phyloP scores from a whole-genome alignment of 306 rosid genomes.

The Cicer judaicum region DNA sequence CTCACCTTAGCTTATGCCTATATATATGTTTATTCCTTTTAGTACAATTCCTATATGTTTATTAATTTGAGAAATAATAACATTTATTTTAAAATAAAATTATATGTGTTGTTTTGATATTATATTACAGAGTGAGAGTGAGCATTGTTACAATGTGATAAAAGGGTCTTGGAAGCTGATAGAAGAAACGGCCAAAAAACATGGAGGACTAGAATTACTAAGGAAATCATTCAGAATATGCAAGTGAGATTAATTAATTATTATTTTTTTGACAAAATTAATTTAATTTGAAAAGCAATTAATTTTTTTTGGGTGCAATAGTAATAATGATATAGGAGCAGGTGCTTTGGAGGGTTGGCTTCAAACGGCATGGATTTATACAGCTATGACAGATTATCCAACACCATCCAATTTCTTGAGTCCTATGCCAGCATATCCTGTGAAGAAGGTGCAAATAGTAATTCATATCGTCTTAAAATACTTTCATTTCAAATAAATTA shows the following conservation, averaged over 20 bases:
- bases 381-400: slow-evolving; percentile 93
- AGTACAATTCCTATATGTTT: no score
- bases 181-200: slow-evolving; percentile 40
- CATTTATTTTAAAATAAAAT: no score
- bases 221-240: slow-evolving; percentile 70
- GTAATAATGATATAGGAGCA: slow-evolving; percentile 34
- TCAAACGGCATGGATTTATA: slow-evolving; percentile 43
- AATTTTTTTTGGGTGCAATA: slow-evolving; percentile 12
- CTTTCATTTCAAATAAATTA: background rate
- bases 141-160: slow-evolving; percentile 76
- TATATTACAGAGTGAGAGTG: slow-evolving; percentile 67
- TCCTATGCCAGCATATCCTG: slow-evolving; percentile 85
- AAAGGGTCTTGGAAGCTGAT: slow-evolving; percentile 71
- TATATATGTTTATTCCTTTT: no score
- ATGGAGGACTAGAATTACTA: slow-evolving; percentile 54
- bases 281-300: no score
- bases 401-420: slow-evolving; percentile 74
- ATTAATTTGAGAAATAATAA: no score
- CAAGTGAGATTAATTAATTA: slow-evolving; percentile 48
- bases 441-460: slow-evolving; percentile 60
- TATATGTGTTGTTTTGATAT: no score
- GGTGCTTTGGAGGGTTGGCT: slow-evolving; percentile 58
- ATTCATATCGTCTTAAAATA: background rate
- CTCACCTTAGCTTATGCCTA: no score
- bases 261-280: no score